These are phyloP conservation scores for Kwoniella botswanensis DNA, from an alignment of 768 basidiomycete species.

Conservation along the genomic window DNA sequence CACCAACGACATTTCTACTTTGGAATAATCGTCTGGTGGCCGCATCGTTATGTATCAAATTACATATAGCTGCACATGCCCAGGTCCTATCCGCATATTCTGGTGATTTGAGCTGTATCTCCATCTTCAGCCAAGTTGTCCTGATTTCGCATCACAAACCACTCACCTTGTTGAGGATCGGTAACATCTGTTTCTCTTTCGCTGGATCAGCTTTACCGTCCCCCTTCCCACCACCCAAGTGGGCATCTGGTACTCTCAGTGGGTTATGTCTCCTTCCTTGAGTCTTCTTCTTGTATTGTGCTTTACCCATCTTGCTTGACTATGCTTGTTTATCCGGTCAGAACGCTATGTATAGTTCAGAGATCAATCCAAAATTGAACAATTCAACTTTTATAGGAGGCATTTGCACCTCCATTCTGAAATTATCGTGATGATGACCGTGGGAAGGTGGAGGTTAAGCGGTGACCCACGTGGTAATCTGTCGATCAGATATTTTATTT, in stretches of 20 bases:
- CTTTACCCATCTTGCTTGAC: conserved; percentile 77
- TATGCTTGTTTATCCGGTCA: neutral
- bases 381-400: neutral
- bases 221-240: conserved; percentile 80
- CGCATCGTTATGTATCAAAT: conserved; percentile 92
- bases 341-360: neutral
- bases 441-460: conserved; percentile 9
- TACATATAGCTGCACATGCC: conserved; percentile 96
- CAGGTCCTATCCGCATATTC: conserved; percentile 85
- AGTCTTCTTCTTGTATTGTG: conserved; percentile 74
- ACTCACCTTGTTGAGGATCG: conserved; percentile 85
- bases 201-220: conserved; percentile 64
- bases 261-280: conserved; percentile 86
- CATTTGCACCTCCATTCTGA: too few relatives aligned
- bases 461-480: conserved; percentile 8
- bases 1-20: conserved; percentile 86
- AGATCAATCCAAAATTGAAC: conserved; percentile 6
- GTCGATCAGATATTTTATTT: conserved; percentile 6
- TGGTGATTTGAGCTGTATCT: conserved; percentile 52
- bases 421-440: neutral
- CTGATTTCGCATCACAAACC: neutral
- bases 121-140: neutral
- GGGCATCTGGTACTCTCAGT: conserved; percentile 88
- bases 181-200: conserved; percentile 78
- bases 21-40: conserved; percentile 87